Evolutionary conservation across 2,329 filamentous ascomycete genomes (phyloP).

Genomic region (Sphaerulina populicola): DNA sequence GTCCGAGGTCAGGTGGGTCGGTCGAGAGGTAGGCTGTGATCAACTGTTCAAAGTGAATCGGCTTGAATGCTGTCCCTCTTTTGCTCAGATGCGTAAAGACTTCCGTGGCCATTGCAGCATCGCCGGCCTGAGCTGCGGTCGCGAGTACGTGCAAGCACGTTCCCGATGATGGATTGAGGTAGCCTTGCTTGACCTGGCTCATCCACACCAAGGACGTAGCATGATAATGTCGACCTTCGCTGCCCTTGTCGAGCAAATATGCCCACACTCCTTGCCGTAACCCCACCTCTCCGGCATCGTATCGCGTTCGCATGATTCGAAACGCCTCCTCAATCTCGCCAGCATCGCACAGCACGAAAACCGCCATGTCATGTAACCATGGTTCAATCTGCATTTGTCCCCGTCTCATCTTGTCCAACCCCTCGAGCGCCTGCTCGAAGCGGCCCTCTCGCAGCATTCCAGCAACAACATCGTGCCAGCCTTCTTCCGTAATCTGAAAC

Average conservation of each 20-base stretch:
- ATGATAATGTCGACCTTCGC: slow-evolving; percentile 50
- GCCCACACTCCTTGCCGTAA: slow-evolving; percentile 56
- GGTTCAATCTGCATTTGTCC: slow-evolving; percentile 49
- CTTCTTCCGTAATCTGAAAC: slow-evolving; percentile 54
- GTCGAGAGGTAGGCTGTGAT: slow-evolving; percentile 58
- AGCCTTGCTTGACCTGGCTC: slow-evolving; percentile 50
- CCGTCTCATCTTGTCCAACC: slow-evolving; percentile 58
- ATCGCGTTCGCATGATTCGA: slow-evolving; percentile 54
- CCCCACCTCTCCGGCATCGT: slow-evolving; percentile 34
- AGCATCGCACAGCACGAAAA: slow-evolving; percentile 62
- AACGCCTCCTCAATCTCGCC: slow-evolving; percentile 72
- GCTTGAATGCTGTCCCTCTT: slow-evolving; percentile 49
- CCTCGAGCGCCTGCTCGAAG: slow-evolving; percentile 68
- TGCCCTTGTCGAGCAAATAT: slow-evolving; percentile 68
- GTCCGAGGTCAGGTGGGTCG: slow-evolving; percentile 48
- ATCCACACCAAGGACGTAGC: slow-evolving; percentile 66
- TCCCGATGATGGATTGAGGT: slow-evolving; percentile 56
- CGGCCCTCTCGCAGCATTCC: slow-evolving; percentile 74
- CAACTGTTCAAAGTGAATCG: slow-evolving; percentile 72
- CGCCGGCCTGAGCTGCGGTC: slow-evolving; percentile 60
- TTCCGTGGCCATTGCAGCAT: slow-evolving; percentile 60
- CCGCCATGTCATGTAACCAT: slow-evolving; percentile 73
- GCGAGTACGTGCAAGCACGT: slow-evolving; percentile 61
- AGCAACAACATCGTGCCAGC: slow-evolving; percentile 59
- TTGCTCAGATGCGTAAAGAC: slow-evolving; percentile 59